Base-by-base conservation (phyloP, 306 rosid species). In the Hylodesmum podocarpum region DNA sequence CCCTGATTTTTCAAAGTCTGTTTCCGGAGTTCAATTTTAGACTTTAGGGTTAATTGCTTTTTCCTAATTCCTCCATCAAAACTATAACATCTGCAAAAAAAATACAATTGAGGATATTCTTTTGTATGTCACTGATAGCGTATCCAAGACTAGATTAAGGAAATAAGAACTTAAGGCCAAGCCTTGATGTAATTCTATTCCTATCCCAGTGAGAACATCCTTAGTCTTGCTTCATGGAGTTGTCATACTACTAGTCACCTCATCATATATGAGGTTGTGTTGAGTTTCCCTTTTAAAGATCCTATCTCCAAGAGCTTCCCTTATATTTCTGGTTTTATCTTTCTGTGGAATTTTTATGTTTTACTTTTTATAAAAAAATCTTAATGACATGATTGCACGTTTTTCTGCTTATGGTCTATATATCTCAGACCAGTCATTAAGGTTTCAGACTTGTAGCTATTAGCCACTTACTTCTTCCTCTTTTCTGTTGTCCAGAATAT, bases 401-500 rank as follows among this genome's bases (percentile, higher is more conserved):
- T 66, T 58, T 73, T 29, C 53, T 49, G 33, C 53, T 67, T 15
- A 31, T 78, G 53, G 50, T 64, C 46, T 66, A 53, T 22, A 65
- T 57, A 29, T 71, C 59, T 66, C 59, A 36, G 43, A 73, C 64
- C 61, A 77, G 28, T 47, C 44, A 28, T 71, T 37, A 29, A 53
- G 40, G 15, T 40, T 63, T 33, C 18, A 41, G 54, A 34, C 31
- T 51, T 64, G 27, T 41, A 46, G 81, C 51, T 78, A 65, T 59
- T 49, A 64, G 16, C 29, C 5, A 47, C 77, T 44, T 71, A 57
- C 88, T 66, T 29, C 47, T 72, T 47, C 61, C 44, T 25, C 78
- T 58, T 75, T 49, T 75, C 47, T 80, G 41, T 85, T 70, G 58
- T 65, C 78, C 97, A 95, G 99, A 92, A 83, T 95, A 95, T 83